Base-by-base conservation (phyloP, 495 filamentous ascomycete genomes). In the Penicillium paradoxum region DNA sequence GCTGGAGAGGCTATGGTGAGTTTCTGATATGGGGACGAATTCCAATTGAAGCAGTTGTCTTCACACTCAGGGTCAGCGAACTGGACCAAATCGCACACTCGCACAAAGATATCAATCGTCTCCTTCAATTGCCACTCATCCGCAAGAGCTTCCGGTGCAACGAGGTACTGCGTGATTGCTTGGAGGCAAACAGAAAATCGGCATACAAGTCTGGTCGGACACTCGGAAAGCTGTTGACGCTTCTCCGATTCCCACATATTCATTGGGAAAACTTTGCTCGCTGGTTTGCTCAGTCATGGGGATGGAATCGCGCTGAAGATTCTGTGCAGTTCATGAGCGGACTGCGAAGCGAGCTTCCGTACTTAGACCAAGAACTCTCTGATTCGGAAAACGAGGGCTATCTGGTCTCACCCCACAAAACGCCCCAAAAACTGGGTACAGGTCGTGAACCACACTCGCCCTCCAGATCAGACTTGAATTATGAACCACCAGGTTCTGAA, bases 11-110 rank as follows among this genome's bases (percentile, higher is more conserved):
- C 0, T 51, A 36, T 0, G 68, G 66, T 0, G 72, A 75, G 15
- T 72, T 58, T 34, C 42, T 68, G 1, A 46, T 75, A 0, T 75
- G 72, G 72, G 59, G 63, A 0, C 29, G 41, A 14, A 49, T 72
- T 0, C 55, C 58, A 1, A 21, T 36, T 0, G 6, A 45, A 7
- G 68, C 71, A 1, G 68, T 75, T 18, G 36, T 69, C 7, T 60
- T 55, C 10, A 53, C 62, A 0, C 63, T 73, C 32, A 56, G 57
- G 6, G 52, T 68, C 4, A 53, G 49, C 19, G 41, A 40, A 0
- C 43, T 75, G 0, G 18, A 64, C 8, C 3, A 45, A 8, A 62
- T 70, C 2, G 57, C 53, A 2, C 27, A n/a, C 0, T 13, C 44
- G 4, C 22, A 60, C 27, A 18, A 19, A 0, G 62, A 67, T 3